A percentile compares a stretch with the other conserved stretches of the same genome.
phyloP scores from a whole-genome alignment of 2,329 filamentous ascomycete genomes.

The Metarhizium brunneum region DNA sequence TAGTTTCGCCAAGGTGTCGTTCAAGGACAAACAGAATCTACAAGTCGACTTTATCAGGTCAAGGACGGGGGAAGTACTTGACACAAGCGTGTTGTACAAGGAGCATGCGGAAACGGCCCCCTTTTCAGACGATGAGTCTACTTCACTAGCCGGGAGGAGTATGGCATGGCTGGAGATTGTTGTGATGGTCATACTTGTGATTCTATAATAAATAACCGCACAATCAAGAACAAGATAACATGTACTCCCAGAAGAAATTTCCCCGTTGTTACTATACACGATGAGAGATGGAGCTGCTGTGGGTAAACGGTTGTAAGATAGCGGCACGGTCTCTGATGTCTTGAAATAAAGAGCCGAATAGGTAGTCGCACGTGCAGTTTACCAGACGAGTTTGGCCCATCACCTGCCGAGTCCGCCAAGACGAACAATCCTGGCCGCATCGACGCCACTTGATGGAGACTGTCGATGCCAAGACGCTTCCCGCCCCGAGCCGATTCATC shows the following conservation, averaged over 20 bases:
- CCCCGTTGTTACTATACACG: too few relatives aligned
- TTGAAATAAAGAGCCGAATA: too few relatives aligned
- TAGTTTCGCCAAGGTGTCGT: slow-evolving; percentile 38
- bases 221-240: too few relatives aligned
- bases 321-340: too few relatives aligned
- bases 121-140: neutral
- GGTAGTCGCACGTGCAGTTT: too few relatives aligned
- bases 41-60: slow-evolving; percentile 42
- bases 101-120: slow-evolving; percentile 33
- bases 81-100: slow-evolving; percentile 39
- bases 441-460: neutral
- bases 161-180: too few relatives aligned
- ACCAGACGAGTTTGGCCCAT: neutral
- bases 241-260: too few relatives aligned
- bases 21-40: slow-evolving; percentile 35
- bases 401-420: neutral
- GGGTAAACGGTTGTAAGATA: too few relatives aligned
- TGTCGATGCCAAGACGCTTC: neutral
- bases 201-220: too few relatives aligned
- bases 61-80: slow-evolving; percentile 36
- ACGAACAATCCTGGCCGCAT: neutral
- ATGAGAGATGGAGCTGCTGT: too few relatives aligned
- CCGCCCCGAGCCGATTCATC: neutral
- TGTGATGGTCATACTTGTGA: too few relatives aligned
- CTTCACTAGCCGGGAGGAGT: too few relatives aligned